Conservation (phyloP, 106 monocot species). For the Hemerocallis citrina region DNA sequence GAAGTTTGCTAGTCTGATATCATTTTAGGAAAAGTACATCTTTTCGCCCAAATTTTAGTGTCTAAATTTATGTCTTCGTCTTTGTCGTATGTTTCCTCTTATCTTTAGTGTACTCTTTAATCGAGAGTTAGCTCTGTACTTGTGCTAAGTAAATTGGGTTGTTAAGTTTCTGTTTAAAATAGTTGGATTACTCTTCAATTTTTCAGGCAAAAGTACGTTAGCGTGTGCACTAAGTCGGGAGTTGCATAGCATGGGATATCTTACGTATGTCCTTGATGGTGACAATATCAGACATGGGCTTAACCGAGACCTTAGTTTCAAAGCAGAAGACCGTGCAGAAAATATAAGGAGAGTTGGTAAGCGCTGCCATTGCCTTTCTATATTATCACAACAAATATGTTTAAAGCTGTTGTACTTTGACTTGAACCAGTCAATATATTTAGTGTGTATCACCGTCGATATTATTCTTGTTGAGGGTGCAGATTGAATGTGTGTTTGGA, state of each 20-base stretch:
- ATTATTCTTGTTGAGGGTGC: too few relatives aligned
- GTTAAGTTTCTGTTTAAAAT: too few relatives aligned
- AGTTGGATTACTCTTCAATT: too few relatives aligned
- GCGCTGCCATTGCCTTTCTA: background rate
- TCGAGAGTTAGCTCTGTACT: too few relatives aligned
- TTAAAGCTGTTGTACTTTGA: background rate
- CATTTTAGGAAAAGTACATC: too few relatives aligned
- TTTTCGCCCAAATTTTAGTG: too few relatives aligned
- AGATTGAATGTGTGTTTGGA: too few relatives aligned
- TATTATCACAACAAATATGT: background rate
- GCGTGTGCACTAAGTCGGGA: conserved; percentile 85
- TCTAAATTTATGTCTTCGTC: too few relatives aligned
- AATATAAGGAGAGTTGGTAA: conserved; percentile 95
- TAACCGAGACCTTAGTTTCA: conserved; percentile 78
- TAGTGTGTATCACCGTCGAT: background rate
- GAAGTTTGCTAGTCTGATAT: too few relatives aligned
- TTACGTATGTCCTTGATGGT: conserved; percentile 88
- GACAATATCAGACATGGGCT: conserved; percentile 96
- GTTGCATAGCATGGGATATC: conserved; percentile 56
- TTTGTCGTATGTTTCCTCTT: too few relatives aligned
- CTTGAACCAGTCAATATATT: background rate
- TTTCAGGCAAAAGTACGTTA: conserved; percentile 84
- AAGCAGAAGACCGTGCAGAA: conserved; percentile 81
- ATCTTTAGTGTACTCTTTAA: too few relatives aligned
- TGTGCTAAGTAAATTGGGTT: too few relatives aligned